Evolutionary conservation across 225 moss, liverwort and hornwort genomes (phyloP), one percentile per base, ranked within the genome.

Genomic region (Bryum argenteum): DNA sequence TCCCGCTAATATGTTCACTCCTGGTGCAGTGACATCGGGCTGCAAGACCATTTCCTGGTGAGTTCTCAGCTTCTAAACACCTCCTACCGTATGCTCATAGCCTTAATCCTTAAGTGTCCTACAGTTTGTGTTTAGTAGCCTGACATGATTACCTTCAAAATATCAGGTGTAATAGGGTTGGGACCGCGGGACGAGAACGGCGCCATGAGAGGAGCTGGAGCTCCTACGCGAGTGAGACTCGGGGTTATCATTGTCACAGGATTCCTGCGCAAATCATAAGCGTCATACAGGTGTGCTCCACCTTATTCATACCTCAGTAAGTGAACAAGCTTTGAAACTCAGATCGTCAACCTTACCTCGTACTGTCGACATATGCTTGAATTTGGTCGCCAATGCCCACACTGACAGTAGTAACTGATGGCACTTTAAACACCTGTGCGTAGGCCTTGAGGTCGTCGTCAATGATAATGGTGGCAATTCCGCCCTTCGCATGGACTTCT

Each of bases 141-240:
- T 57, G 53, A 75, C 45, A 43, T 43, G 59, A 67, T 70, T 71
- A 85, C 85, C 79, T 85, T 85, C 1, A 85, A 65, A 64, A 91
- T 81, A 37, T 89, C 82, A 22, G 66, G 53, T 37, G 81, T 63
- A 4, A 83, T 7, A 19, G 19, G 10, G 47, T 79, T 89, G 7
- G 91, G 87, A 58, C 91, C 91, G 16, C 91, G 85, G 18, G 85
- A 78, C 26, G 91, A 91, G 62, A 85, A 85, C 1, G 41, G 22
- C 5, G 84, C 78, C 69, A 33, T 33, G 54, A 84, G 81, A 18
- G 84, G 84, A 65, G 78, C 71, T 16, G 81, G 81, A 67, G 64
- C 61, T 44, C 74, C 81, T 14, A 81, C 59, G 16, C 71, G 39
- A 61, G 78, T 78, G 15, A 47, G 59, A 72, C 81, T 13, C 9